These are phyloP conservation scores for Volutella citrinella DNA, from an alignment of 2,329 filamentous ascomycete species.

Conservation along the genomic window DNA sequence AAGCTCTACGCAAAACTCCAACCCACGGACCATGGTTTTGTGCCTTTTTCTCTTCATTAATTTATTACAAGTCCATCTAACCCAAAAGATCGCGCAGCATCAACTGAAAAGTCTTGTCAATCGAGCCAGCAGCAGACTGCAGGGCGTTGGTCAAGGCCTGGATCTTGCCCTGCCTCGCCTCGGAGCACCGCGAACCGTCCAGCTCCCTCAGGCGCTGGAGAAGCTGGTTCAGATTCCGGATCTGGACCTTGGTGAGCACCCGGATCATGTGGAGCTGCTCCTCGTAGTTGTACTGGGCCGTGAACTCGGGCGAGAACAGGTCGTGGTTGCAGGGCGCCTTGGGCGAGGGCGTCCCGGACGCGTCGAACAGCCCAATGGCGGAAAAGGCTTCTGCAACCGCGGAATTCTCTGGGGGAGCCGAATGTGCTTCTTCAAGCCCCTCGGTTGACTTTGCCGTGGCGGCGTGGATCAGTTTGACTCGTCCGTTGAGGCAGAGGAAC, in stretches of 20 bases:
- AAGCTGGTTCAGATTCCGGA: slow-evolving; percentile 21
- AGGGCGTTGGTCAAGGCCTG: slow-evolving; percentile 3
- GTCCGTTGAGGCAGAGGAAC: slow-evolving; percentile 25
- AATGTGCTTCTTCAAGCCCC: background rate
- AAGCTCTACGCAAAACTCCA: too few species aligned
- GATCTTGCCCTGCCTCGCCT: slow-evolving; percentile 8
- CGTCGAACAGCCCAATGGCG: slow-evolving; percentile 15
- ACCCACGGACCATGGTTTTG: too few species aligned
- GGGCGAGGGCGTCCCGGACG: slow-evolving; percentile 6
- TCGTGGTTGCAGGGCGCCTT: slow-evolving; percentile 19
- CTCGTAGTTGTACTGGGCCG: slow-evolving; percentile 24
- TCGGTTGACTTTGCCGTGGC: background rate
- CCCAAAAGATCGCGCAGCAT: slow-evolving; percentile 8
- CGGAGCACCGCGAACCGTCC: slow-evolving; percentile 6
- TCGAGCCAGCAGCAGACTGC: slow-evolving; percentile 2
- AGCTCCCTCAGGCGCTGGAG: slow-evolving; percentile 13
- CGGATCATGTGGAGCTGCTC: slow-evolving; percentile 29
- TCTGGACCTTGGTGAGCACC: slow-evolving; percentile 23
- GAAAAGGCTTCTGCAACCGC: background rate
- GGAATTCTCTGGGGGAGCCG: background rate
- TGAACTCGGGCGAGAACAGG: slow-evolving; percentile 24
- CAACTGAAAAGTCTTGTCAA: slow-evolving; percentile 8
- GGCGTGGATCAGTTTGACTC: slow-evolving; percentile 1
- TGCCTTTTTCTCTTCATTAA: too few species aligned
- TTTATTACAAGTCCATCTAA: too few species aligned